Conservation (phyloP, 306 rosid genomes). For the Trifolium subterraneum region DNA sequence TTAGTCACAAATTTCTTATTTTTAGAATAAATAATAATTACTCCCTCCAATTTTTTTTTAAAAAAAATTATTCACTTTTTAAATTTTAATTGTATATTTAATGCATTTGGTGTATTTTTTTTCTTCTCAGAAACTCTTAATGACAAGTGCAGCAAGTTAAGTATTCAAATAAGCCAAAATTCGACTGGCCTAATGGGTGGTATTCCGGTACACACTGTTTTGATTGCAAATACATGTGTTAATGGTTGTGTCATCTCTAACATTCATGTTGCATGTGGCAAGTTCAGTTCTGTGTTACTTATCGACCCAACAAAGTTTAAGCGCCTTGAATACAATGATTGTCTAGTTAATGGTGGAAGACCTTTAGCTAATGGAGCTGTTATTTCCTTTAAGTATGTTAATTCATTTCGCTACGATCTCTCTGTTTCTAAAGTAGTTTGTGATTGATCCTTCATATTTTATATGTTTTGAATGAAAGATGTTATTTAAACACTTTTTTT, state of each 20-base stretch:
- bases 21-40: no score
- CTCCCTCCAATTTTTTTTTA: no score
- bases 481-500: no score
- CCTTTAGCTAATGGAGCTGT: constrained; percentile 51
- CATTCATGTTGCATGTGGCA: constrained; percentile 64
- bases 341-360: constrained; percentile 70
- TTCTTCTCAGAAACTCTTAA: no score
- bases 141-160: background rate
- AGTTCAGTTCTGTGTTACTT: constrained; percentile 66
- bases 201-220: background rate
- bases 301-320: constrained; percentile 67
- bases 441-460: no score
- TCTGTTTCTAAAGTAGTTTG: constrained; percentile 54
- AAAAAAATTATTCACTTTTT: no score
- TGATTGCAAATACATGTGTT: constrained; percentile 47
- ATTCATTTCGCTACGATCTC: constrained; percentile 51
- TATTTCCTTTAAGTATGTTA: constrained; percentile 66
- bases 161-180: background rate
- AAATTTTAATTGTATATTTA: no score
- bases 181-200: background rate
- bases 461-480: no score
- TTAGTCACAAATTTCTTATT: no score
- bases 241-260: constrained; percentile 57
- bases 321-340: constrained; percentile 62
- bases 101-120: no score